phyloP scores from a whole-genome alignment of 805 yeast species.

The Candida boidinii region DNA sequence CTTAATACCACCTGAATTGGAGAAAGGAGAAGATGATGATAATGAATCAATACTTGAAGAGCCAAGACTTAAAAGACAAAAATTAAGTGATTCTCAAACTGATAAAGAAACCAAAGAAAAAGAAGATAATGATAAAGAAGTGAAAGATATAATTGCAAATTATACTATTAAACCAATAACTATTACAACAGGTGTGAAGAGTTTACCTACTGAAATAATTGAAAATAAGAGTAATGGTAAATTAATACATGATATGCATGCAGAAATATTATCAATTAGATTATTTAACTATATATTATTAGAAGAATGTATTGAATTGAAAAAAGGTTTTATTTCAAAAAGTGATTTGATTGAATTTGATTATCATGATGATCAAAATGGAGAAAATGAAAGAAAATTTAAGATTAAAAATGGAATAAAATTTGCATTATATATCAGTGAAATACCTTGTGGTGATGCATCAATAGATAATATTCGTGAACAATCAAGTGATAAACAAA shows the following conservation, averaged over 20 bases:
- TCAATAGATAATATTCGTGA: slow-evolving; percentile 44
- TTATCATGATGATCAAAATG: slow-evolving; percentile 7
- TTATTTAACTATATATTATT: slow-evolving; percentile 57
- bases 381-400: slow-evolving; percentile 14
- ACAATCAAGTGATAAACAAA: slow-evolving; percentile 8
- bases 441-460: slow-evolving; percentile 88
- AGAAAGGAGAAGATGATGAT: slow-evolving; percentile 5
- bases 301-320: slow-evolving; percentile 26
- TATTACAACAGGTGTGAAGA: slow-evolving; percentile 78
- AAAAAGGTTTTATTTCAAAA: slow-evolving; percentile 1
- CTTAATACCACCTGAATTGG: slow-evolving; percentile 5
- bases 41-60: slow-evolving; percentile 1
- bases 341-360: slow-evolving; percentile 11
- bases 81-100: slow-evolving; percentile 5
- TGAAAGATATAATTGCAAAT: slow-evolving; percentile 1
- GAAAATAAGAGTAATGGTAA: slow-evolving; percentile 34
- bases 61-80: slow-evolving; percentile 5
- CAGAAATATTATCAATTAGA: slow-evolving; percentile 71
- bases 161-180: slow-evolving; percentile 30
- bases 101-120: slow-evolving; percentile 5
- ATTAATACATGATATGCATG: slow-evolving; percentile 82
- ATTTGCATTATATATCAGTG: slow-evolving; percentile 59
- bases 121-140: not conserved
- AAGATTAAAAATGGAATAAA: slow-evolving; percentile 27
- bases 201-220: slow-evolving; percentile 47